phyloP scores from a whole-genome alignment of 2,329 filamentous ascomycete genomes.

The Akanthomyces muscarius region DNA sequence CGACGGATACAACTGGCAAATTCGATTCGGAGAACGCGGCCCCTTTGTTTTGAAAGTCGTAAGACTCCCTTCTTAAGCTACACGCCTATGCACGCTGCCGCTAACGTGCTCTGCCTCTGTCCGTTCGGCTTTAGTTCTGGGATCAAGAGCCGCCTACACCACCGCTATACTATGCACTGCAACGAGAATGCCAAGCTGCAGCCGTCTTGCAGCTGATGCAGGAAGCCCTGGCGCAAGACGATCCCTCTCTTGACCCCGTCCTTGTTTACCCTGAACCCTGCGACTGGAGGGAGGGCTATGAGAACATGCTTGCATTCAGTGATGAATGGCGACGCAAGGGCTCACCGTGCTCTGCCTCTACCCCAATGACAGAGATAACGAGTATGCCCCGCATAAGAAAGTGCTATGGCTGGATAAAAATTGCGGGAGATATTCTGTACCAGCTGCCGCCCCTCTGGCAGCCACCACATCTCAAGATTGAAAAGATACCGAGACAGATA shows the following conservation, averaged over 20 bases:
- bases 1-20: slow-evolving; percentile 7
- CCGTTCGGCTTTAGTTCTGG: background rate
- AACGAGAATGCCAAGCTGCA: slow-evolving; percentile 1
- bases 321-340: too few relatives aligned
- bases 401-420: background rate
- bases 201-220: background rate
- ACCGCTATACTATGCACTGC: background rate
- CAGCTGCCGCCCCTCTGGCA: background rate
- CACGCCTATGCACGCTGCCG: too few relatives aligned
- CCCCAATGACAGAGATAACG: background rate
- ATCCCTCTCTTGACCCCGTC: background rate
- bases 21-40: background rate
- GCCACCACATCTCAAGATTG: background rate
- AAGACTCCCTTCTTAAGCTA: background rate
- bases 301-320: background rate
- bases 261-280: background rate
- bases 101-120: background rate
- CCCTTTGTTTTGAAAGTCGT: slow-evolving; percentile 5
- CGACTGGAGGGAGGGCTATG: background rate
- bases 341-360: too few relatives aligned
- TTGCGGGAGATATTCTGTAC: background rate
- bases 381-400: background rate
- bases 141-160: background rate
- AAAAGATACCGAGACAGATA: background rate
- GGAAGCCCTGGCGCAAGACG: background rate